Base-by-base conservation (phyloP, 202 grass and related monocot species). In the Elaeis oleifera region DNA sequence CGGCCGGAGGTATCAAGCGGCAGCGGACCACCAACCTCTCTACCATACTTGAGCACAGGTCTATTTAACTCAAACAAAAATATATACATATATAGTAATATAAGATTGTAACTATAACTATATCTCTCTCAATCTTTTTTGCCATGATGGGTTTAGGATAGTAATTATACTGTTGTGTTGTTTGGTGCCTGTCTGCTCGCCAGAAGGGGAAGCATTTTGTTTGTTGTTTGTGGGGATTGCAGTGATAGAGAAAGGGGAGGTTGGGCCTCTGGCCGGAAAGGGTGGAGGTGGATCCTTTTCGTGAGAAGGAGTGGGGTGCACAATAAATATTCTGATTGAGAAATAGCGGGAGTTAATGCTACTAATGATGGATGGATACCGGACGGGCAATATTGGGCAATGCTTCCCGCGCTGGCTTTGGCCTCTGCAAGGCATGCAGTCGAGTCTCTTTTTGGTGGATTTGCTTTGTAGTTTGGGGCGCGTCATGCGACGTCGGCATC, bases 1-100 rank as follows among this genome's bases (percentile, higher is more conserved):
- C 85, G 5, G 83, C 55, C 9, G 68, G 80, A 16, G 72, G 67
- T 31, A 94, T 84, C 56, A 99, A 99, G 85, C 69, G 94, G 57
- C 94, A 99, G 78, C 89, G 94, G 74, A 99, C 90, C 79, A 89
- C 65, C 18, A 44, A 36, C 65, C 16, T 68, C 14, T 44, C 65
- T 18, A 39, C 51, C 53, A 16, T 56, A 56, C 65, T 68, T 13
- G 65, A 68, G 13, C 65, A 68, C 65, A 55, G 52, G 65, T 56
- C 65, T 18, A 56, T 56, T 21, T 68, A 28, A 68, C 20, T 26
- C 60, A 23, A 63, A 61, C 29, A 53, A 53, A 28, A 39, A 29
- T 36, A 63, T 16, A 63, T 63, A 18, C 21, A 63, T 6, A 17
- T 14, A 31, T 59, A 59, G 57, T 24, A 27, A 6, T 51, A 65